Conservation (phyloP, 306 rosid species). For the Cucurbita ficifolia region DNA sequence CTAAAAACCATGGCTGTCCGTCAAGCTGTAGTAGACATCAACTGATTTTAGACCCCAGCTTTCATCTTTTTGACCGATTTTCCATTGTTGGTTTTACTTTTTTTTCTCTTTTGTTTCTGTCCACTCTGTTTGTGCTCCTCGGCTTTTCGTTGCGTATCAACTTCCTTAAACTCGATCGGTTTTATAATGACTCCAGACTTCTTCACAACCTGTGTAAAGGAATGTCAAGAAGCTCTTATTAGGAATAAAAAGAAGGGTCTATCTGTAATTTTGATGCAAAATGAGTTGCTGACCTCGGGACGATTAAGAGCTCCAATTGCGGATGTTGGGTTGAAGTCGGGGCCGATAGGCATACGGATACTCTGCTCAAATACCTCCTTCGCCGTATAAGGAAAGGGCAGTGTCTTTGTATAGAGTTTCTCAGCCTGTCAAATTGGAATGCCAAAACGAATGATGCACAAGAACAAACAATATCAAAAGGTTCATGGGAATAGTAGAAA, state of each 20-base stretch:
- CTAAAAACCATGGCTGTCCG: not conserved
- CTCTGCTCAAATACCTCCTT: constrained; percentile 68
- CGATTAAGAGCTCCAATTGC: constrained; percentile 56
- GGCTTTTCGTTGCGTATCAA: constrained; percentile 38
- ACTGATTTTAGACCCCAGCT: not conserved
- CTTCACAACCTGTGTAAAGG: constrained; percentile 59
- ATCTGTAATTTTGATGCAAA: constrained; percentile 3
- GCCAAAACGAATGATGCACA: not conserved
- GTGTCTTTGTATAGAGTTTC: constrained; percentile 52
- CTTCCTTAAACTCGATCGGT: constrained; percentile 58
- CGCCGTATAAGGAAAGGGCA: constrained; percentile 76
- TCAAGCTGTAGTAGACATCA: not conserved
- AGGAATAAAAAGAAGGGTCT: not conserved
- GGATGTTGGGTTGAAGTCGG: constrained; percentile 82
- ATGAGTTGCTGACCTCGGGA: constrained; percentile 57
- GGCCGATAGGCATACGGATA: constrained; percentile 80
- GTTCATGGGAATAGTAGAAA: not conserved
- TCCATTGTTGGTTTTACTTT: constrained; percentile 18
- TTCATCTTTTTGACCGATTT: constrained; percentile 25
- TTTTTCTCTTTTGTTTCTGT: constrained; percentile 28
- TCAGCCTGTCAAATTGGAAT: constrained; percentile 55
- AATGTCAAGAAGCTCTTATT: not conserved
- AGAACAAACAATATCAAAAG: not conserved
- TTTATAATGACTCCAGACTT: constrained; percentile 63
- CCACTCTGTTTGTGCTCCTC: constrained; percentile 25